These are phyloP conservation scores for Mycena galopus DNA, from an alignment of 768 basidiomycete genomes.

Conservation along the genomic window DNA sequence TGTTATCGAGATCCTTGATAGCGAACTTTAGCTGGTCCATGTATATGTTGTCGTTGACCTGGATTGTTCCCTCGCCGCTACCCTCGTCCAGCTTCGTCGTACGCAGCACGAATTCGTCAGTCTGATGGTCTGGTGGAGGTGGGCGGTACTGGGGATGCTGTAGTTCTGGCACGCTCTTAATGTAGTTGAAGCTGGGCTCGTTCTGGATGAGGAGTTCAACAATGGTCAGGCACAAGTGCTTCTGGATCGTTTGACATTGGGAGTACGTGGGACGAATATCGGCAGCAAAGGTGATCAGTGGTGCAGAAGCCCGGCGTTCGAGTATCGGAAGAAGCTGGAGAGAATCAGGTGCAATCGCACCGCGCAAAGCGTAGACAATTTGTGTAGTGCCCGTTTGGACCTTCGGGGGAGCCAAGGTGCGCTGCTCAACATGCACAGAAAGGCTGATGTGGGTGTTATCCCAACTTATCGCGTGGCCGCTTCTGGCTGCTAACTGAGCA, in stretches of 20 bases:
- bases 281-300: neutral
- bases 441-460: constrained; percentile 1
- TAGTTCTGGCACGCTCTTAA: neutral
- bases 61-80: constrained; percentile 20
- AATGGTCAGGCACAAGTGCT: neutral
- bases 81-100: constrained; percentile 28
- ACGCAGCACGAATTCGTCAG: constrained; percentile 20
- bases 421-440: constrained; percentile 16
- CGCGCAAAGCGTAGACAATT: constrained; percentile 1
- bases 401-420: neutral
- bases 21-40: constrained; percentile 27
- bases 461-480: neutral
- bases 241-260: neutral
- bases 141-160: constrained; percentile 7
- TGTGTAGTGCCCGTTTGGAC: constrained; percentile 7
- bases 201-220: neutral
- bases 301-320: neutral
- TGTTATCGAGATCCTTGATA: constrained; percentile 9
- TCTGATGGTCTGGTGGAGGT: constrained; percentile 14
- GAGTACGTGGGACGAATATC: neutral
- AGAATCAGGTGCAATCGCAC: neutral
- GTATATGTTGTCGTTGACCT: constrained; percentile 32
- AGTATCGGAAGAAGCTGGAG: neutral
- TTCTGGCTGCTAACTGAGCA: no score
- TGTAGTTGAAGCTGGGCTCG: neutral